Conservation (phyloP, 768 basidiomycete genomes). For the Dioszegia hungarica region DNA sequence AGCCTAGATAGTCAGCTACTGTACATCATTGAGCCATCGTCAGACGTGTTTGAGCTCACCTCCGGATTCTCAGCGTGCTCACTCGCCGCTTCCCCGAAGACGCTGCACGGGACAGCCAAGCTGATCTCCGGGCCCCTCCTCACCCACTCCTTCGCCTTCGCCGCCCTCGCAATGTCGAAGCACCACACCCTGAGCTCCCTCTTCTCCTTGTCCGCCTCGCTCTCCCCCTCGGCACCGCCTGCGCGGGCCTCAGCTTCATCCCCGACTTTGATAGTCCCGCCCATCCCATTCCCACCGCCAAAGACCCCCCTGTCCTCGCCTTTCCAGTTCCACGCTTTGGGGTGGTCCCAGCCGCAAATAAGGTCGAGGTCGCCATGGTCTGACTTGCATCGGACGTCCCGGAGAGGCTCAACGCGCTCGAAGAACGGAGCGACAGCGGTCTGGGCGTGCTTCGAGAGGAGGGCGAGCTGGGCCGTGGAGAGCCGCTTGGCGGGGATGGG, state of each 20-base stretch:
- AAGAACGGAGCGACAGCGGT: constrained; percentile 4
- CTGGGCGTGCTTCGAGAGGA: constrained; percentile 3
- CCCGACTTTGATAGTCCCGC: background rate
- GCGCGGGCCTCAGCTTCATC: background rate
- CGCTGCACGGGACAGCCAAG: constrained; percentile 16
- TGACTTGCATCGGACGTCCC: constrained; percentile 11
- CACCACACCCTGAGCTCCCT: constrained; percentile 2
- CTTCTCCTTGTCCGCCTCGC: constrained; percentile 1
- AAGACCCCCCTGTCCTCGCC: constrained; percentile 2
- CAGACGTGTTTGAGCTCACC: background rate
- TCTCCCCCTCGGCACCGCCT: background rate
- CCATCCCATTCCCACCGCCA: background rate
- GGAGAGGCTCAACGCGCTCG: background rate
- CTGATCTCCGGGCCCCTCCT: constrained; percentile 17
- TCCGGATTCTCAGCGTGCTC: constrained; percentile 6
- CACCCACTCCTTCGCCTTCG: constrained; percentile 13
- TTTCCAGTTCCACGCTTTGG: constrained; percentile 3
- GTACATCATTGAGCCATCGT: background rate
- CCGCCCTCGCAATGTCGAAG: background rate
- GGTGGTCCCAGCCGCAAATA: constrained; percentile 14
- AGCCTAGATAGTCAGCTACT: constrained; percentile 14
- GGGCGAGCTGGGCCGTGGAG: constrained; percentile 12
- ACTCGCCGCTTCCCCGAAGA: background rate
- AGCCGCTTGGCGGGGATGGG: constrained; percentile 19
- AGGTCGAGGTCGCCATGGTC: constrained; percentile 40